phyloP scores from a whole-genome alignment of 2,329 filamentous ascomycete genomes.

The Daldinia sp. region DNA sequence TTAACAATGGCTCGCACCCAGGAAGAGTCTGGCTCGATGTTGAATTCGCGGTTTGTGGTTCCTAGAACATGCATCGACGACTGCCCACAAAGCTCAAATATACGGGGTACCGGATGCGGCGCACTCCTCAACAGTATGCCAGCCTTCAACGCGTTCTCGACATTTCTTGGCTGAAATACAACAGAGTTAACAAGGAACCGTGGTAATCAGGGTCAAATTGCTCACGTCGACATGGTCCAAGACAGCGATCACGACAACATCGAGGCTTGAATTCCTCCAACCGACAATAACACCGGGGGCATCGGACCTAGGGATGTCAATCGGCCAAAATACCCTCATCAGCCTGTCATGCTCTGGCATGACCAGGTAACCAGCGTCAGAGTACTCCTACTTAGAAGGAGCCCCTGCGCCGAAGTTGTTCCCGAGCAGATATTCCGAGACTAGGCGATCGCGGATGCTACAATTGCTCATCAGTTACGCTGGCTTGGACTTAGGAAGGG shows the following conservation, averaged over 20 bases:
- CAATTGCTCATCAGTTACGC: constrained; percentile 46
- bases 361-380: constrained; percentile 57
- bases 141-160: constrained; percentile 87
- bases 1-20: constrained; percentile 73
- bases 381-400: constrained; percentile 77
- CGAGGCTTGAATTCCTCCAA: constrained; percentile 92
- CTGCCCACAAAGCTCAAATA: constrained; percentile 87
- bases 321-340: constrained; percentile 99
- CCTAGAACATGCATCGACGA: constrained; percentile 88
- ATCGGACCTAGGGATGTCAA: constrained; percentile 79
- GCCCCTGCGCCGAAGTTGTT: constrained; percentile 92
- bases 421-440: constrained; percentile 90
- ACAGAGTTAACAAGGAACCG: constrained; percentile 44
- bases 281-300: constrained; percentile 89
- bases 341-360: constrained; percentile 85
- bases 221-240: constrained; percentile 90
- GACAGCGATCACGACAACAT: constrained; percentile 90
- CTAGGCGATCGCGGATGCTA: constrained; percentile 85
- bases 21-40: constrained; percentile 71
- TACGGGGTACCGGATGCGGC: constrained; percentile 80
- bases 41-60: constrained; percentile 73
- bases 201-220: constrained; percentile 35
- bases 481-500: constrained; percentile 22
- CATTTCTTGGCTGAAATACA: constrained; percentile 72
- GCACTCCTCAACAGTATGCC: constrained; percentile 87